Conservation (phyloP, 352 stramenopile genomes). For the Phytophthora vignae region DNA sequence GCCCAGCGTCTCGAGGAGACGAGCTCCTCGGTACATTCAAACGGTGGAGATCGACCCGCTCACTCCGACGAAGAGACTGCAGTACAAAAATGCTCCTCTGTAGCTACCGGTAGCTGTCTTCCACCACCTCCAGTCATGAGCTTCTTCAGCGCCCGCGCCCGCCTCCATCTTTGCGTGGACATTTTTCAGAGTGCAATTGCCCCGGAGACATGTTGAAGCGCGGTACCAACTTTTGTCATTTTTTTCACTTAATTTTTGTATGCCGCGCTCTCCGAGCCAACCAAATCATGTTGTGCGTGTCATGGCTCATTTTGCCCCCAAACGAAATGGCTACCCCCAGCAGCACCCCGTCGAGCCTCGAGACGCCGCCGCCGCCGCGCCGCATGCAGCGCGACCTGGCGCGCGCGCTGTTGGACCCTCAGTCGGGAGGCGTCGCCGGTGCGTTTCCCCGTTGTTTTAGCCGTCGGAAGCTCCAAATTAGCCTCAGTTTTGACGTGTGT, state of each 20-base stretch:
- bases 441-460: neutral
- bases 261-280: constrained; percentile 16
- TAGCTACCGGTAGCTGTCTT: too few relatives aligned
- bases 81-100: too few relatives aligned
- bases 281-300: too few relatives aligned
- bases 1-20: neutral
- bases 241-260: constrained; percentile 26
- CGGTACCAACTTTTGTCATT: constrained; percentile 8
- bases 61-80: too few relatives aligned
- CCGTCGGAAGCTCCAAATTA: too few relatives aligned
- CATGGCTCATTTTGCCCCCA: neutral
- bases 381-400: constrained; percentile 42
- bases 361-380: constrained; percentile 7
- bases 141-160: too few relatives aligned
- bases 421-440: constrained; percentile 43
- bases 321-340: constrained; percentile 22
- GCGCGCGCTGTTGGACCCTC: constrained; percentile 35
- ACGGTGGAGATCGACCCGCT: too few relatives aligned
- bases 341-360: constrained; percentile 8
- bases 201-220: constrained; percentile 30
- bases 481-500: constrained; percentile 2
- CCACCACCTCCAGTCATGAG: too few relatives aligned
- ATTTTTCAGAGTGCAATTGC: constrained; percentile 4
- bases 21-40: neutral
- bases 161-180: neutral